Conservation (phyloP, 2,329 filamentous ascomycete genomes). For the Trichoderma hamatum region DNA sequence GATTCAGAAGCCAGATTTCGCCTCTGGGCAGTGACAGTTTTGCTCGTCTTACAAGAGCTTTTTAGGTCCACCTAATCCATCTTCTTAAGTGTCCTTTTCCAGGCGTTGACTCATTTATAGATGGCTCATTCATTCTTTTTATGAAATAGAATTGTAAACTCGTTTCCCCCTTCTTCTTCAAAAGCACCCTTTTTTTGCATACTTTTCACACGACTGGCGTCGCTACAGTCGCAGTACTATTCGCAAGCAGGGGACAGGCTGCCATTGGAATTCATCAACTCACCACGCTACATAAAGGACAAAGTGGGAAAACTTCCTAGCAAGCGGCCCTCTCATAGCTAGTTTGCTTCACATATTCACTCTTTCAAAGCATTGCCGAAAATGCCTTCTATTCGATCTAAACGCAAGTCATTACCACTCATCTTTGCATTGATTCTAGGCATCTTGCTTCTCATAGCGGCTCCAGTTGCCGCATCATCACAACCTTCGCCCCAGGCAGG, state of each 20-base stretch:
- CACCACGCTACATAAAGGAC: not conserved
- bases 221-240: not conserved
- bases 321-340: not conserved
- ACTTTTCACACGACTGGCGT: not conserved
- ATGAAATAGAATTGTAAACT: not conserved
- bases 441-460: conserved; percentile 36
- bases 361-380: not conserved
- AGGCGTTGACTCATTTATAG: conserved; percentile 27
- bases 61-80: conserved; percentile 22
- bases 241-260: not conserved
- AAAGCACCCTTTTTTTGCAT: not conserved
- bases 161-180: not conserved
- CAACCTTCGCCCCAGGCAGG: conserved; percentile 31
- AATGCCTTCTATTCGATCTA: conserved; percentile 17
- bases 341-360: not conserved
- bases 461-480: conserved; percentile 35
- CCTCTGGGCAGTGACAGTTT: conserved; percentile 16
- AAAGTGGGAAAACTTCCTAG: not conserved
- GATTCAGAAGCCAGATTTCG: conserved; percentile 26
- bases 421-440: conserved; percentile 35
- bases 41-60: not conserved
- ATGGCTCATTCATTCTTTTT: not conserved
- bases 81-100: conserved; percentile 30
- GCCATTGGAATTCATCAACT: not conserved
- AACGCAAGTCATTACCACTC: conserved; percentile 26